These are phyloP conservation scores for Acrocalymma vagum DNA, from an alignment of 2,329 filamentous ascomycete species.

Conservation along the genomic window DNA sequence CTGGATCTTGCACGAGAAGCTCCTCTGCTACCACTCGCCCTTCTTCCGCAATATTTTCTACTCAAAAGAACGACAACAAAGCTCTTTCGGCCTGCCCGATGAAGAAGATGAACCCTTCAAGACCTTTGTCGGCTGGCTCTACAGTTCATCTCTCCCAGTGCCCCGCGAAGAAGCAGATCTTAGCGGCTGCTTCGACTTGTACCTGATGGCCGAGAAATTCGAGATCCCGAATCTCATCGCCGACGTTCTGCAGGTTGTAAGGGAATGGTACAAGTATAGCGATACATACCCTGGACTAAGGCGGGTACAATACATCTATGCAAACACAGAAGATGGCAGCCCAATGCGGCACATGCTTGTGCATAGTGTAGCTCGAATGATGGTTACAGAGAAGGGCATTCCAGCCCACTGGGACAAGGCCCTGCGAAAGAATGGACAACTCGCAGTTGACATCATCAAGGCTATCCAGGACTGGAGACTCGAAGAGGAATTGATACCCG, in stretches of 20 bases:
- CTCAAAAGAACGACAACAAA: conserved; percentile 33
- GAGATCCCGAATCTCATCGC: conserved; percentile 56
- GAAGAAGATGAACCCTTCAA: conserved; percentile 62
- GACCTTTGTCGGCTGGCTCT: conserved; percentile 64
- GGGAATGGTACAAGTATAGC: conserved; percentile 61
- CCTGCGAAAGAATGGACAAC: conserved; percentile 62
- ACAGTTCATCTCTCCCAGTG: conserved; percentile 56
- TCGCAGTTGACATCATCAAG: conserved; percentile 64
- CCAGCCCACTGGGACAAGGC: conserved; percentile 64
- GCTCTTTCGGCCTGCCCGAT: conserved; percentile 59
- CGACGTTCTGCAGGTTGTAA: conserved; percentile 59
- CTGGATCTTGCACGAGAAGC: conserved; percentile 65
- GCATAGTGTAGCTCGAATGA: conserved; percentile 57
- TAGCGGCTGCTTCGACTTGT: conserved; percentile 60
- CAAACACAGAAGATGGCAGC: conserved; percentile 56
- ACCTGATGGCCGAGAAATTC: conserved; percentile 64
- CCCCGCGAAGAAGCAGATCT: conserved; percentile 61
- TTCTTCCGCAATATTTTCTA: conserved; percentile 65
- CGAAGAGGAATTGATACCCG: conserved; percentile 58
- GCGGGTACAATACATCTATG: conserved; percentile 62
- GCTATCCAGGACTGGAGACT: conserved; percentile 64
- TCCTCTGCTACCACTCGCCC: conserved; percentile 62
- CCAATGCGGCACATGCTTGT: conserved; percentile 61
- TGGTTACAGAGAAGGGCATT: conserved; percentile 60
- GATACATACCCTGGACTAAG: conserved; percentile 62